Base-by-base conservation (phyloP, 2,329 filamentous ascomycete species). In the Alternaria sp. region DNA sequence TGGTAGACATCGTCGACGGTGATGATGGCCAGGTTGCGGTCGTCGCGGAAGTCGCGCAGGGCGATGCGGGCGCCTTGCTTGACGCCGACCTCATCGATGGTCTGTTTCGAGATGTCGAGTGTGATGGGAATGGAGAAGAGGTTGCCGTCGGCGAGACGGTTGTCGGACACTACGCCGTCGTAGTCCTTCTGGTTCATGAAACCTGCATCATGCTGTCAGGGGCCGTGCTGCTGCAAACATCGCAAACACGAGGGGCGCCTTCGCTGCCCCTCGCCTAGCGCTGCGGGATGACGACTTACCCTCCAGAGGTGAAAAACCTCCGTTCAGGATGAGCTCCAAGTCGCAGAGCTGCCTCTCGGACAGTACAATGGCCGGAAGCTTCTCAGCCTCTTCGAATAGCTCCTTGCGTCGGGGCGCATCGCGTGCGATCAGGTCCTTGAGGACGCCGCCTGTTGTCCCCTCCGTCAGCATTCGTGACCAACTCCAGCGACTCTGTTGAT, bases 101-200 rank as follows among this genome's bases (percentile, higher is more conserved):
- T 89, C 77, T 90, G 83, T 80, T 93, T 86, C 69, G 87, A 88
- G 66, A 96, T 85, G 81, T 99, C 96, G 71, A 99, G 90, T 74
- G 92, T 96, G 82, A 99, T 98, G 76, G 96, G 96, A 84, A 99
- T 99, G 82, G 89, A 92, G 85, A 98, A 98, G 75, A 99, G 91
- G 79, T 90, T 90, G 80, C 96, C 96, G 83, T 93, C 90, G 63
- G 89, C 89, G 63, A 99, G 91, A 75, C 96, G 92, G 85, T 92
- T 90, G 74, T 95, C 89, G 82, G 91, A 90, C 71, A 97, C 94
- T 69, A 99, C 96, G 68, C 94, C 90, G 82, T 97, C 92, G 87
- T 97, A 99, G 83, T 99, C 96, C 84, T 93, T 91, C 87, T 99
- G 90, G 82, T 89, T 97, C 92, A 99, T 91, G 86, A 99, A 99